phyloP scores from a whole-genome alignment of 2,329 filamentous ascomycete genomes.

The Arthrobotrys megalospora region DNA sequence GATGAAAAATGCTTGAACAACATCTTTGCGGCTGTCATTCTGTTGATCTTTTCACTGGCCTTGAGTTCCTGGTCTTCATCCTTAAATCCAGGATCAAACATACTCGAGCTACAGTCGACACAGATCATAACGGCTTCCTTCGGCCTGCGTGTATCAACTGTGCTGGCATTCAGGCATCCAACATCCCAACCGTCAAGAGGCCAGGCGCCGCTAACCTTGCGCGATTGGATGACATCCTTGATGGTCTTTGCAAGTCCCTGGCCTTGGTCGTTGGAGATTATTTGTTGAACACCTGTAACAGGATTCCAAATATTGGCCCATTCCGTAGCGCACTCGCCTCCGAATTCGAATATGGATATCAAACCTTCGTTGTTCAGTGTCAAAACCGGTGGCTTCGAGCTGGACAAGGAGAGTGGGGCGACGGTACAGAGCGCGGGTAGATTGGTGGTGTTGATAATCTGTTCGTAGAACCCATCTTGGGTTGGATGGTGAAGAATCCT shows the following conservation, averaged over 20 bases:
- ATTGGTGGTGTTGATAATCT: constrained; percentile 58
- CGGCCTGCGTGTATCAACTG: constrained; percentile 57
- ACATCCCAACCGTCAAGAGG: constrained; percentile 59
- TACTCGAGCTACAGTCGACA: constrained; percentile 59
- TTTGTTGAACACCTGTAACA: constrained; percentile 39
- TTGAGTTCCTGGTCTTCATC: constrained; percentile 46
- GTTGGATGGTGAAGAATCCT: constrained; percentile 55
- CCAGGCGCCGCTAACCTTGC: constrained; percentile 52
- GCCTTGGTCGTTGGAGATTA: constrained; percentile 58
- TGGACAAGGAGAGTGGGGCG: constrained; percentile 50
- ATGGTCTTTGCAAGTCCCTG: constrained; percentile 54
- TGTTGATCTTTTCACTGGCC: constrained; percentile 24
- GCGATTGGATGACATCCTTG: constrained; percentile 52
- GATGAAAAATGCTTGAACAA: constrained; percentile 53
- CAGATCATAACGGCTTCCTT: constrained; percentile 59
- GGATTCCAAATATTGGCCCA: constrained; percentile 59
- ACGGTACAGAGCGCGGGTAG: constrained; percentile 49
- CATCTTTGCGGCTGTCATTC: constrained; percentile 54
- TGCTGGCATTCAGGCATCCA: constrained; percentile 56
- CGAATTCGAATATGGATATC: constrained; percentile 56
- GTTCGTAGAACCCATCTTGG: constrained; percentile 57
- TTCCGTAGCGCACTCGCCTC: constrained; percentile 53
- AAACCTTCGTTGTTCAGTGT: constrained; percentile 56
- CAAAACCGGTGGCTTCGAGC: constrained; percentile 49
- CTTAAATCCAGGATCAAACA: constrained; percentile 48